phyloP scores from a whole-genome alignment of 2,329 filamentous ascomycete species.

The Parasarocladium wereldwijsianum region DNA sequence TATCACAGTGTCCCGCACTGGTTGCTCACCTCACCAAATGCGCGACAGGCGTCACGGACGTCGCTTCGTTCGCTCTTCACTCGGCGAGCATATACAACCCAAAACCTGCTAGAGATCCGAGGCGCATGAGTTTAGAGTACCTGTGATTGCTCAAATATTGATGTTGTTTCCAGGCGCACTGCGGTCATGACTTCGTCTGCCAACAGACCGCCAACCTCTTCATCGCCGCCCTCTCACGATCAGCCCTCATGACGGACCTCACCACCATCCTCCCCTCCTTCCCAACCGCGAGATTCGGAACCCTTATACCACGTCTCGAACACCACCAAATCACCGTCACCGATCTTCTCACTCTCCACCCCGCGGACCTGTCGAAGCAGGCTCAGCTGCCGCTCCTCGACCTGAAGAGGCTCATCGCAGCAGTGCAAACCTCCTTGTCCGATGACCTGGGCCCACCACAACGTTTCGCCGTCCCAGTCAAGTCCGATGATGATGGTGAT shows the following conservation, averaged over 20 bases:
- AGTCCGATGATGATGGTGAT: not conserved
- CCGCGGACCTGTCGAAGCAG: conserved; percentile 70
- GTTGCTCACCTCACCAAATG: no score
- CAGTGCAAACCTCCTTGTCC: conserved; percentile 53
- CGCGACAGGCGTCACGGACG: no score
- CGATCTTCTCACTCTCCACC: conserved; percentile 76
- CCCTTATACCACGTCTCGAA: conserved; percentile 69
- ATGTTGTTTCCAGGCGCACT: no score
- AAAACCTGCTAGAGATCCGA: no score
- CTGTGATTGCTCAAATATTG: no score
- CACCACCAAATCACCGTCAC: conserved; percentile 60
- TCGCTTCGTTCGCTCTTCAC: no score
- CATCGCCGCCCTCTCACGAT: no score
- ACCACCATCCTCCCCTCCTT: conserved; percentile 71
- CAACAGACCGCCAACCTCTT: no score
- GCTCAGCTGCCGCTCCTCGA: conserved; percentile 71
- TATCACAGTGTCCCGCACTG: no score
- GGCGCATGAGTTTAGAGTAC: no score
- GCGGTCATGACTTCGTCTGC: no score
- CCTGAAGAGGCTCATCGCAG: conserved; percentile 56
- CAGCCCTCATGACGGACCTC: conserved; percentile 64
- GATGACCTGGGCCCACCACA: conserved; percentile 30
- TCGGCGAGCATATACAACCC: no score
- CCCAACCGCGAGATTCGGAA: conserved; percentile 51
- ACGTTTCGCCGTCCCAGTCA: not conserved